phyloP scores from a whole-genome alignment of 306 rosid genomes.

The Acacia melanoxylon region DNA sequence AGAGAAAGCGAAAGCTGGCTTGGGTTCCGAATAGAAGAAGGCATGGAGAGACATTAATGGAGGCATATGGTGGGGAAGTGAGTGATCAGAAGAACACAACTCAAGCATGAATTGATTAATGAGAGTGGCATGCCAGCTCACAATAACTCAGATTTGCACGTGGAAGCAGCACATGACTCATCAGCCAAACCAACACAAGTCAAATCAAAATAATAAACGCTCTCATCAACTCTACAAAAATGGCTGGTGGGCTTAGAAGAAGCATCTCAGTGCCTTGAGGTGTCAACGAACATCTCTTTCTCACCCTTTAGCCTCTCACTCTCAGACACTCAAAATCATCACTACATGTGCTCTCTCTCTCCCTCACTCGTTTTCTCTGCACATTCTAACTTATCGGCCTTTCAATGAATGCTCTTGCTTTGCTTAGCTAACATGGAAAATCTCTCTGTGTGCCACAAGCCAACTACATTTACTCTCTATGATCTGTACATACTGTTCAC shows the following conservation, averaged over 20 bases:
- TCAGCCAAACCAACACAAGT: constrained; percentile 20
- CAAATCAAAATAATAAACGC: constrained; percentile 40
- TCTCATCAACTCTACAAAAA: constrained; percentile 22
- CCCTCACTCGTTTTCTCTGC: not conserved
- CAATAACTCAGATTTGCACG: constrained; percentile 53
- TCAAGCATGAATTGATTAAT: constrained; percentile 13
- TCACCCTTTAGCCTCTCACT: constrained; percentile 15
- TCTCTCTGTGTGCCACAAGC: not conserved
- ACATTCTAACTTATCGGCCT: not conserved
- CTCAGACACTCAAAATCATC: not conserved
- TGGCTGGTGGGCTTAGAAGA: constrained; percentile 26
- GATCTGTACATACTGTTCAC: constrained; percentile 39
- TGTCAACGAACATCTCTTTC: constrained; percentile 34
- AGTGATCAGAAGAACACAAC: not conserved
- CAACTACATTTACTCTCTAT: constrained; percentile 22
- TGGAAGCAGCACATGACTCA: constrained; percentile 23
- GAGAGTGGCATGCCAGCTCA: constrained; percentile 46
- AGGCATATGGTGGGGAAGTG: constrained; percentile 50
- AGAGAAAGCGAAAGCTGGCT: constrained; percentile 4
- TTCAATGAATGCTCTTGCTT: not conserved
- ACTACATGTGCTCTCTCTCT: not conserved
- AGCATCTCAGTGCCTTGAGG: constrained; percentile 31
- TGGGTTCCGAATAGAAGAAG: constrained; percentile 61
- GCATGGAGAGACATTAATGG: constrained; percentile 84
- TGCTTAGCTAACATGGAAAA: not conserved